Conservation (phyloP, 495 filamentous ascomycete genomes). For the Chaetomidium leptoderma region DNA sequence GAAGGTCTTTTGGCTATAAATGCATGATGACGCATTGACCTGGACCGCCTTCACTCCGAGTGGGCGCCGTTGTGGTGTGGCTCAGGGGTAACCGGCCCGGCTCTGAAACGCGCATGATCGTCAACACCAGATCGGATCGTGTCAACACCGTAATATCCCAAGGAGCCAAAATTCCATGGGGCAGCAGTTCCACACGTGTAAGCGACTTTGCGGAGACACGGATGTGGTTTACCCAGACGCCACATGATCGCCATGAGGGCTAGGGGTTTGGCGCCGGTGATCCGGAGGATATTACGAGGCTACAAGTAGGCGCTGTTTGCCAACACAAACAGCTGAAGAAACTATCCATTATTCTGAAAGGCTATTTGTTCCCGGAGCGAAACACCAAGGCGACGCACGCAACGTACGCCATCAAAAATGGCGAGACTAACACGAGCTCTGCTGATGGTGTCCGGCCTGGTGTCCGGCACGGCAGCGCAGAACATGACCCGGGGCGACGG, state of each 20-base stretch:
- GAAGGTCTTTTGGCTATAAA: not conserved
- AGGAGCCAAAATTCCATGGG: not conserved
- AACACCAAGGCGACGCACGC: not conserved
- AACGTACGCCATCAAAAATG: not conserved
- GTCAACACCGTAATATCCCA: not conserved
- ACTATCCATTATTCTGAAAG: not conserved
- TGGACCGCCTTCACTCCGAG: not conserved
- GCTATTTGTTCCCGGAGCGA: not conserved
- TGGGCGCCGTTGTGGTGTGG: not conserved
- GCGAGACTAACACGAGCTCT: not conserved
- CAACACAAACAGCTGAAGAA: not conserved
- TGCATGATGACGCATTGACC: slow-evolving; percentile 7
- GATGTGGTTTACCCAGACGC: not conserved
- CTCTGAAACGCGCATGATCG: slow-evolving; percentile 12
- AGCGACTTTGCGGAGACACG: not conserved
- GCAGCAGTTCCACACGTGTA: not conserved
- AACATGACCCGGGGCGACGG: slow-evolving; percentile 9
- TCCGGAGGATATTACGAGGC: not conserved
- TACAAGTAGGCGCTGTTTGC: not conserved
- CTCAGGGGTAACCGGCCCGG: not conserved
- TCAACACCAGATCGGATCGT: not conserved
- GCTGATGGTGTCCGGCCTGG: slow-evolving; percentile 1
- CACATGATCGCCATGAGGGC: not conserved
- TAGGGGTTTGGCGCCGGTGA: not conserved
- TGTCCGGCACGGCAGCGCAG: slow-evolving; percentile 3